These are phyloP conservation scores for Echeveria elegans DNA, from an alignment of 164 flowering plant species.

Conservation along the genomic window DNA sequence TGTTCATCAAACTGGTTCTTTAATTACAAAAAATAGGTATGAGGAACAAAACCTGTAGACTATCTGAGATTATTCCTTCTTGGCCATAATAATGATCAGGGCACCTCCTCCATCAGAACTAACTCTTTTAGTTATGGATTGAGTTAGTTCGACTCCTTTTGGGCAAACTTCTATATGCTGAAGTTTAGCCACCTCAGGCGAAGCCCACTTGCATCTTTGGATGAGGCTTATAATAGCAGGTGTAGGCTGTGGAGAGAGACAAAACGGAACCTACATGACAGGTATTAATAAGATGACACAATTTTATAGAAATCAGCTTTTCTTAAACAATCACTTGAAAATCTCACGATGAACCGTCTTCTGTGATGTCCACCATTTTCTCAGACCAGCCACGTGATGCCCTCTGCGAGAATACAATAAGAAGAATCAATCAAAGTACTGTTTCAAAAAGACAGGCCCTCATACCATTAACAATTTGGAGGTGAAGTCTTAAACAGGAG, in stretches of 20 bases:
- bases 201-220: conserved; percentile 80
- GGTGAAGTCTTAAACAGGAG: background rate
- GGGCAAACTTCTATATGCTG: conserved; percentile 83
- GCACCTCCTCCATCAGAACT: conserved; percentile 95
- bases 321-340: conserved; percentile 9
- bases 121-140: conserved; percentile 64
- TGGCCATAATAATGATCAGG: conserved; percentile 87
- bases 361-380: conserved; percentile 76
- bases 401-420: conserved; percentile 33
- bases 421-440: background rate
- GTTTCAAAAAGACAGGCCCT: background rate
- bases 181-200: conserved; percentile 46
- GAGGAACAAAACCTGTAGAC: conserved; percentile 65
- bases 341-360: conserved; percentile 73
- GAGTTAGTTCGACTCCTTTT: conserved; percentile 74
- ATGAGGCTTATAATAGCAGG: conserved; percentile 68
- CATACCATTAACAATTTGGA: background rate
- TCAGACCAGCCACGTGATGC: conserved; percentile 95
- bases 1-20: background rate
- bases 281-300: conserved; percentile 1
- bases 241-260: conserved; percentile 87
- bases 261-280: conserved; percentile 58
- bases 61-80: conserved; percentile 67
- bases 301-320: background rate
- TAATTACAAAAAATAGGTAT: background rate